Percentiles rank a stretch among this genome's conserved stretches.
Conservation (phyloP, 139 green algal species). For the Coccomyxa sp. region DNA sequence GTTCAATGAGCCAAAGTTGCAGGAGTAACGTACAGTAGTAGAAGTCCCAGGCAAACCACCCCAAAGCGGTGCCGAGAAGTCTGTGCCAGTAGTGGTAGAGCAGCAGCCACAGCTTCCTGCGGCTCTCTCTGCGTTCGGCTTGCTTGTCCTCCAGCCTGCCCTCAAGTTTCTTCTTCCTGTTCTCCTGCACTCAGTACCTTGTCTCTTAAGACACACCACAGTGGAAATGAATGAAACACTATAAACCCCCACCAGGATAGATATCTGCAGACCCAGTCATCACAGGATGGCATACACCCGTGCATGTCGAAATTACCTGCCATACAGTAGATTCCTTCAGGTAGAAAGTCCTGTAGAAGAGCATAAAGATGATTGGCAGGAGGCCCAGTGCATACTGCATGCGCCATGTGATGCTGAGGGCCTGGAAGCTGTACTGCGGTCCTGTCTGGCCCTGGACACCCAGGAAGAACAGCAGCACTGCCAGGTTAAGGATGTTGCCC, state of each 20-base stretch:
- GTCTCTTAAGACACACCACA: too few relatives aligned
- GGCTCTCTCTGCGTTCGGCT: background rate
- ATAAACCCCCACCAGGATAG: too few relatives aligned
- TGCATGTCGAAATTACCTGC: background rate
- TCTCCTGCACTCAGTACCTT: background rate
- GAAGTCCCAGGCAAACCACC: conserved; percentile 27
- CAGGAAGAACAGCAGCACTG: conserved; percentile 16
- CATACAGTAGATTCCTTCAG: conserved; percentile 17
- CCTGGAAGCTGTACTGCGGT: conserved; percentile 1
- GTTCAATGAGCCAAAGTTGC: too few relatives aligned
- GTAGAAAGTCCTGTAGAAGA: conserved; percentile 15
- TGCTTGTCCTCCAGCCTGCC: background rate
- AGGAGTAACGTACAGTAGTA: conserved; percentile 5
- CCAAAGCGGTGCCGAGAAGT: conserved; percentile 8
- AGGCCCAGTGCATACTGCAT: conserved; percentile 13
- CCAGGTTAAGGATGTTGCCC: conserved; percentile 18
- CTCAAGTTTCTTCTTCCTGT: background rate
- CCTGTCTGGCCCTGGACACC: background rate
- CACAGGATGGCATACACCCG: too few relatives aligned
- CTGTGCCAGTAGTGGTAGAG: conserved; percentile 19
- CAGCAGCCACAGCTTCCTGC: conserved; percentile 1
- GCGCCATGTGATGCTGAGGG: conserved; percentile 12
- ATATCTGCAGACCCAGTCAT: too few relatives aligned
- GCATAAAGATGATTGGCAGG: conserved; percentile 18
- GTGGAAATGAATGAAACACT: too few relatives aligned